phyloP scores from a whole-genome alignment of 495 filamentous ascomycete genomes.

The Penicillium bialowiezense region DNA sequence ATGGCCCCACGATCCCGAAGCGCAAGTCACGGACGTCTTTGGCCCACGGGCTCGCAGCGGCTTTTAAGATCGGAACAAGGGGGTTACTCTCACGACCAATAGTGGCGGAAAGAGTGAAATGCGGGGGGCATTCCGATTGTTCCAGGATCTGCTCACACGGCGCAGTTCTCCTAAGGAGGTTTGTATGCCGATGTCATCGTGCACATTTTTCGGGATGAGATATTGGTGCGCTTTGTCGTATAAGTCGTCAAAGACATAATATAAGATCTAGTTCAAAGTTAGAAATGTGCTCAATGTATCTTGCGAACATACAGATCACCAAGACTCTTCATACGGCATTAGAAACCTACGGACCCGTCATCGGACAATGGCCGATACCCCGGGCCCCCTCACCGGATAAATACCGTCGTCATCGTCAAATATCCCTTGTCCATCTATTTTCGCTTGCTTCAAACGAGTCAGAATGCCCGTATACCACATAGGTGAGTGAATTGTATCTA shows the following conservation, averaged over 20 bases:
- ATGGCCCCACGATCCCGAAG: neutral
- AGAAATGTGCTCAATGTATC: too few species aligned
- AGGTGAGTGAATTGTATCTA: conserved; percentile 17
- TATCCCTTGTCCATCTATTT: neutral
- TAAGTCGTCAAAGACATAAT: too few species aligned
- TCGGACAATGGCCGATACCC: conserved; percentile 11
- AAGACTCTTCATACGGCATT: too few species aligned
- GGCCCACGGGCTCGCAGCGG: neutral
- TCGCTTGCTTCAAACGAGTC: neutral
- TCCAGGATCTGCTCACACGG: neutral
- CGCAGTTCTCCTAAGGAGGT: too few species aligned
- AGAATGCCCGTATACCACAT: conserved; percentile 37
- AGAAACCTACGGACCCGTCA: neutral
- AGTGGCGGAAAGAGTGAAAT: neutral
- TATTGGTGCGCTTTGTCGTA: too few species aligned
- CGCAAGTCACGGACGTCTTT: neutral
- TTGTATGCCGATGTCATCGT: too few species aligned
- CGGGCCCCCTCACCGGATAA: neutral
- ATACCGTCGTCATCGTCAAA: neutral
- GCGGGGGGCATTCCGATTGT: neutral
- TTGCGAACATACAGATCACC: too few species aligned
- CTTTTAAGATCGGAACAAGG: neutral
- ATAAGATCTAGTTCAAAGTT: too few species aligned
- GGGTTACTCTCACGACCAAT: neutral
- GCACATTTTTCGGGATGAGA: too few species aligned